Conservation (phyloP, 192 early-diverging fungal genomes). For the Linnemannia schmuckeri region DNA sequence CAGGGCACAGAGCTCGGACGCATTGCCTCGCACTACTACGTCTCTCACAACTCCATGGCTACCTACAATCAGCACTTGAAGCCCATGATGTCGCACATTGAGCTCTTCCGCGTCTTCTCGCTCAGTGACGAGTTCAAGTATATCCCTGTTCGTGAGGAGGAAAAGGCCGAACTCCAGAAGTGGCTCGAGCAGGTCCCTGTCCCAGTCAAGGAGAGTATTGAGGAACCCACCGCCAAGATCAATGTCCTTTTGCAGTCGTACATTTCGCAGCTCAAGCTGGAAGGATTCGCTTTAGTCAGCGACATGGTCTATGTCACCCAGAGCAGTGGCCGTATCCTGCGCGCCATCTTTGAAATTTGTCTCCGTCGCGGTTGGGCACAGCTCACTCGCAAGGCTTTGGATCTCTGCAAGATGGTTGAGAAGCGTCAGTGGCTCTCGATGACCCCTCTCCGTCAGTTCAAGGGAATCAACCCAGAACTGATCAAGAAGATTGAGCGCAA, state of each 20-base stretch:
- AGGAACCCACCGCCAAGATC: conserved; percentile 94
- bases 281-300: conserved; percentile 96
- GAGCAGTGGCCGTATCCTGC: conserved; percentile 91
- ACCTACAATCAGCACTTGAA: conserved; percentile 95
- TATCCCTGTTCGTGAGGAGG: conserved; percentile 94
- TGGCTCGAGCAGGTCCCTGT: conserved; percentile 94
- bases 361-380: conserved; percentile 95
- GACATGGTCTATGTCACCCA: conserved; percentile 99
- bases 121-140: conserved; percentile 93
- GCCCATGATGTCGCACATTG: conserved; percentile 91
- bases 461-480: conserved; percentile 80
- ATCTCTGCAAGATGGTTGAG: conserved; percentile 98
- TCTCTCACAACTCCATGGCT: conserved; percentile 91
- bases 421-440: conserved; percentile 95
- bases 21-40: conserved; percentile 98
- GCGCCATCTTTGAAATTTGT: conserved; percentile 98
- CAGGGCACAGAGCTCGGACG: conserved; percentile 92
- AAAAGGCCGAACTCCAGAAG: conserved; percentile 91
- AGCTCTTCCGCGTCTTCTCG: conserved; percentile 91
- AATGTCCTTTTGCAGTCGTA: conserved; percentile 95
- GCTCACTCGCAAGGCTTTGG: conserved; percentile 87
- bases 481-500: conserved; percentile 92
- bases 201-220: conserved; percentile 93
- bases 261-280: conserved; percentile 93
- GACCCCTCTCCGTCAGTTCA: conserved; percentile 96